Percentiles rank a stretch among this genome's conserved stretches.
phyloP scores from a whole-genome alignment of 495 filamentous ascomycete species.

The Aspergillus taichungensis region DNA sequence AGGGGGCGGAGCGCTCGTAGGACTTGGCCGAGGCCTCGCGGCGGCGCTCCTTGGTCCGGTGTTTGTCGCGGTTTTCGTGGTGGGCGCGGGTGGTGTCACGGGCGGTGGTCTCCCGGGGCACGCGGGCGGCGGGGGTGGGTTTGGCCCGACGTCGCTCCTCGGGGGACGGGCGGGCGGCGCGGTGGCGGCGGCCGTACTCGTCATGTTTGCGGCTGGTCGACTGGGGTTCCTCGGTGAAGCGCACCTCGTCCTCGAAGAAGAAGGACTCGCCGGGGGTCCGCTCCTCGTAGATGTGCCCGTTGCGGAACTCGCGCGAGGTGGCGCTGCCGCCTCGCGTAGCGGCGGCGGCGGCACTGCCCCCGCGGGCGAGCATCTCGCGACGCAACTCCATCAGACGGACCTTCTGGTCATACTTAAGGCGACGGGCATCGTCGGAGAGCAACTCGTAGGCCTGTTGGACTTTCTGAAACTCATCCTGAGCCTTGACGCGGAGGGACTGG shows the following conservation, averaged over 20 bases:
- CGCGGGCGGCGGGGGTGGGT: constrained; percentile 5
- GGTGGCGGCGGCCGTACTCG: constrained; percentile 30
- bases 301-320: constrained; percentile 34
- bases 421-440: constrained; percentile 66
- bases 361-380: constrained; percentile 40
- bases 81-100: constrained; percentile 25
- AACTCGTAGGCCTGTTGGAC: constrained; percentile 92
- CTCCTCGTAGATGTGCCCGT: constrained; percentile 39
- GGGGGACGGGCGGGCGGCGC: constrained; percentile 7
- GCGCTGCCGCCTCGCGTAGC: constrained; percentile 15
- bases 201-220: constrained; percentile 34
- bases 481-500: constrained; percentile 53
- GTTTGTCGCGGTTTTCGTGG: constrained; percentile 32
- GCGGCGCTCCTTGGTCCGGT: constrained; percentile 43
- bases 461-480: constrained; percentile 80
- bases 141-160: too few relatives aligned
- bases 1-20: constrained; percentile 14
- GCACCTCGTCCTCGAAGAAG: constrained; percentile 32
- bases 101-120: constrained; percentile 18
- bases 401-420: constrained; percentile 69
- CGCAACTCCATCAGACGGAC: constrained; percentile 53
- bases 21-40: constrained; percentile 39
- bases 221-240: constrained; percentile 28
- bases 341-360: constrained; percentile 14
- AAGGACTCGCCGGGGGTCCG: constrained; percentile 28